Conservation (phyloP, 2,329 filamentous ascomycete species). For the Stagonosporopsis tanaceti region DNA sequence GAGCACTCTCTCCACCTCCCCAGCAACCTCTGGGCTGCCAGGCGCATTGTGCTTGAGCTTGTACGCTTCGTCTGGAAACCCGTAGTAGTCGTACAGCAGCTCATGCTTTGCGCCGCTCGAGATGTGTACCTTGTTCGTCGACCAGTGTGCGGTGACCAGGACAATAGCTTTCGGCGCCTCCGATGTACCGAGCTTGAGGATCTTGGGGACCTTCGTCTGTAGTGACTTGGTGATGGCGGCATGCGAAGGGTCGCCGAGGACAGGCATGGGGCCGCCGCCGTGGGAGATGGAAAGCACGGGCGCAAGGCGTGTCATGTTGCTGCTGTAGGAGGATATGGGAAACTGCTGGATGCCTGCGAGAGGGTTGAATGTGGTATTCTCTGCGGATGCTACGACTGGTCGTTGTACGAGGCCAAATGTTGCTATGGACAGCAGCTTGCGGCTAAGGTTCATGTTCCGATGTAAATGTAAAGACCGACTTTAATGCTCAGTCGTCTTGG, state of each 20-base stretch:
- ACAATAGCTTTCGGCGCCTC: constrained; percentile 62
- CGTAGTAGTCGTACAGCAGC: constrained; percentile 67
- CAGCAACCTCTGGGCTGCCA: constrained; percentile 63
- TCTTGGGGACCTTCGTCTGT: constrained; percentile 61
- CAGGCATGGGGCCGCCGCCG: constrained; percentile 63
- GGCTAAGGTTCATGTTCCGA: constrained; percentile 28
- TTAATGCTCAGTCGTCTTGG: constrained; percentile 6
- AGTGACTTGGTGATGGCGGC: constrained; percentile 61
- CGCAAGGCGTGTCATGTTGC: constrained; percentile 46
- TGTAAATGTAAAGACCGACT: no score
- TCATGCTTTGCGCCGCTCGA: constrained; percentile 58
- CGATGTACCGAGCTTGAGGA: constrained; percentile 63
- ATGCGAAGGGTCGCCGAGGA: constrained; percentile 64
- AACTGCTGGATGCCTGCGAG: constrained; percentile 38
- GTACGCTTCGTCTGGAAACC: constrained; percentile 66
- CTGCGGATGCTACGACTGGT: constrained; percentile 20
- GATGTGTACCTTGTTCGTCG: constrained; percentile 59
- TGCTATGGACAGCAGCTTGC: constrained; percentile 23
- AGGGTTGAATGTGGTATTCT: constrained; percentile 38
- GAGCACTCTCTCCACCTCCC: constrained; percentile 57
- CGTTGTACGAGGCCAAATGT: constrained; percentile 17
- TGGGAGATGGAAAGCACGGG: constrained; percentile 52
- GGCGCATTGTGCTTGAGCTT: constrained; percentile 64
- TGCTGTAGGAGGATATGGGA: constrained; percentile 30
- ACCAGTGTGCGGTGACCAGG: constrained; percentile 68